Base-by-base conservation (phyloP, 1,139 yeast species). In the Kodamaea ohmeri region DNA sequence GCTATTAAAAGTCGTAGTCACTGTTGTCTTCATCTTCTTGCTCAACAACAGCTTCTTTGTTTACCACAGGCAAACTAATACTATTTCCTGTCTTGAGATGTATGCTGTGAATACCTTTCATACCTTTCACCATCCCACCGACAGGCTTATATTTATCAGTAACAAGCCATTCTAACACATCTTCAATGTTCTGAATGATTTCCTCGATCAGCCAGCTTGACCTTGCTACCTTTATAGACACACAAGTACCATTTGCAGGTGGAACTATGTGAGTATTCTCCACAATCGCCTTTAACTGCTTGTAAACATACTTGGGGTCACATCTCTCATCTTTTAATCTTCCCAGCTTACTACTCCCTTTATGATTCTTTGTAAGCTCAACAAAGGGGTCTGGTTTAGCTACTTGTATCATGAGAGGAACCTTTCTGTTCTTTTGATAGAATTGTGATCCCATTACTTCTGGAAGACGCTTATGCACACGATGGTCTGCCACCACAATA, bases 401-500 rank as follows among this genome's bases (percentile, higher is more conserved):
- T 78, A 83, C 72, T 54, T 81, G 85, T 2, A 84, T 55, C 69
- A 80, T 73, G 50, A 68, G 75, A 4, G 92, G 92, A 4, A 80
- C 63, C 48, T 78, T 81, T 43, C 76, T 77, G 43, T 77, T 79
- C 49, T 74, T 75, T 45, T 68, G 61, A 51, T 74, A 82, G 47
- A 80, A 80, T 32, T 71, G 73, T 6, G 72, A 66, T 0, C 84
- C 83, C 32, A 83, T 58, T 0, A 80, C 58, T 5, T 62, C 63
- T 0, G 84, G 84, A 26, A 83, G 59, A 21, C 78, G 61, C 46
- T 76, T 77, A 47, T 78, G 79, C 3, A 83, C 72, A 42, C 90
- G 61, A 41, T 77, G 73, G 57, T 84, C 92, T 4, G 83, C 78
- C 12, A 83, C 67, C 2, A 83, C 67, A n/a, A 80, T 46, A 51